phyloP scores from a whole-genome alignment of 2,329 filamentous ascomycete species.

The Zymoseptoria passerinii region DNA sequence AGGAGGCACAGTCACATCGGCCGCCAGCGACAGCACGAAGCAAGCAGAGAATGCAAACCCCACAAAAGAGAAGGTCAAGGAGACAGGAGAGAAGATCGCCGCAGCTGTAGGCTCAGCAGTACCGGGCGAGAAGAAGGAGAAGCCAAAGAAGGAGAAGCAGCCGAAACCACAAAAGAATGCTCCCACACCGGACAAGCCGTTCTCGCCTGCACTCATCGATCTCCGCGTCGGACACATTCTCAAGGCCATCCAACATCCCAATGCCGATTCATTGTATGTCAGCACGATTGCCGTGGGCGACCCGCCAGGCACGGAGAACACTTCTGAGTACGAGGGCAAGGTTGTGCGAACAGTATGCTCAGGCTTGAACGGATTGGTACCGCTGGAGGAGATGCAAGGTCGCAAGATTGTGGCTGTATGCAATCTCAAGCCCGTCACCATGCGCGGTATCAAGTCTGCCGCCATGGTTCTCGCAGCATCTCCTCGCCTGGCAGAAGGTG shows the following conservation, averaged over 20 bases:
- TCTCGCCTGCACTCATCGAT: conserved; percentile 81
- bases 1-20: conserved; percentile 36
- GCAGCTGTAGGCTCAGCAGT: conserved; percentile 39
- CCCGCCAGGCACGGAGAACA: conserved; percentile 75
- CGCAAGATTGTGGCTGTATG: conserved; percentile 92
- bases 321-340: conserved; percentile 82
- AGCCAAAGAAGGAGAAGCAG: conserved; percentile 86
- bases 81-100: conserved; percentile 43
- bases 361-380: conserved; percentile 84
- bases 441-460: conserved; percentile 75
- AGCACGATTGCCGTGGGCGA: conserved; percentile 94
- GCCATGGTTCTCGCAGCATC: conserved; percentile 96
- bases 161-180: conserved; percentile 61
- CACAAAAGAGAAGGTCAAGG: conserved; percentile 34
- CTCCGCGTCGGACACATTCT: conserved; percentile 95
- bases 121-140: conserved; percentile 45
- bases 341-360: conserved; percentile 93
- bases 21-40: conserved; percentile 34
- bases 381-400: conserved; percentile 91
- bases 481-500: conserved; percentile 71
- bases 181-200: conserved; percentile 58
- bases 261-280: conserved; percentile 91
- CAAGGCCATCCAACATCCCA: conserved; percentile 89
- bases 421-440: conserved; percentile 98
- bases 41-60: conserved; percentile 38